phyloP scores from a whole-genome alignment of 768 basidiomycete species.

The Auricularia sp. region DNA sequence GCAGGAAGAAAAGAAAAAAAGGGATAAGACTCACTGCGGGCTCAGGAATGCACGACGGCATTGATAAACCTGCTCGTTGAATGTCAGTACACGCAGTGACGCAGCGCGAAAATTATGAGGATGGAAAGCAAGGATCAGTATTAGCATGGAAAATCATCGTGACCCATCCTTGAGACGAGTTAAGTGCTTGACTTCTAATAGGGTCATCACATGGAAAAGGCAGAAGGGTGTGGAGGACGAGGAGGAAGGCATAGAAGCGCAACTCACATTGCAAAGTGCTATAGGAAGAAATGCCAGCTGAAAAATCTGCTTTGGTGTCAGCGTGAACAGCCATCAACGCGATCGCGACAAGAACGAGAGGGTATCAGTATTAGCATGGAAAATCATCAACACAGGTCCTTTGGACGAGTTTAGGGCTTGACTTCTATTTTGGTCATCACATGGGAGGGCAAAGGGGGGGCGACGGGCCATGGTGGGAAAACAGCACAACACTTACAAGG shows the following conservation, averaged over 20 bases:
- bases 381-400: slow-evolving; percentile 63
- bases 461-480: neutral
- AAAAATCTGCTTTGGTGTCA: neutral
- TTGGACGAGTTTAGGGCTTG: slow-evolving; percentile 77
- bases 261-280: too few relatives aligned
- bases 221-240: slow-evolving; percentile 3
- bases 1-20: neutral
- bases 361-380: slow-evolving; percentile 84
- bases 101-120: neutral
- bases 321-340: neutral
- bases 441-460: neutral
- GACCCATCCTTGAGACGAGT: slow-evolving; percentile 60
- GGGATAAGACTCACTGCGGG: too few relatives aligned
- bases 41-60: too few relatives aligned
- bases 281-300: too few relatives aligned
- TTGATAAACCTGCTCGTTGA: too few relatives aligned
- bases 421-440: slow-evolving; percentile 69
- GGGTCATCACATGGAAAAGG: slow-evolving; percentile 44
- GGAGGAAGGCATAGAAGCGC: too few relatives aligned
- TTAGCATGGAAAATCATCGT: slow-evolving; percentile 87
- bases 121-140: slow-evolving; percentile 39
- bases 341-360: neutral
- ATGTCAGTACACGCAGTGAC: neutral
- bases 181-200: slow-evolving; percentile 88
- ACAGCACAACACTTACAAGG: too few relatives aligned